These are phyloP conservation scores for Rhizopogon sp. DNA, from an alignment of 768 basidiomycete genomes.

Conservation along the genomic window DNA sequence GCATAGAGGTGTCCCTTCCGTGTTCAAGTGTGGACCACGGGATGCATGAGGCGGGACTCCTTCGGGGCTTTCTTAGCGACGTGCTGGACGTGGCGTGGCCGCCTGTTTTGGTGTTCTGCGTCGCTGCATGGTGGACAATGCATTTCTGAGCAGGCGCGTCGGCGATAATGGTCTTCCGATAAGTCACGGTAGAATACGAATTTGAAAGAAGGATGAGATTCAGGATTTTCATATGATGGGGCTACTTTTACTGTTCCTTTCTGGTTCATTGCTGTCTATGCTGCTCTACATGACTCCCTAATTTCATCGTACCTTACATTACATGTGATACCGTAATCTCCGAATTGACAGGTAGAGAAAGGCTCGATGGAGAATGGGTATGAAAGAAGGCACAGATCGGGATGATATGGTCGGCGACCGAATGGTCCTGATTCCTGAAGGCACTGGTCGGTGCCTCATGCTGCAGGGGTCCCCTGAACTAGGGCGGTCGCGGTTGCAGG, in stretches of 20 bases:
- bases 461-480: no score
- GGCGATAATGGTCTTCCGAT: background rate
- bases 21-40: conserved; percentile 6
- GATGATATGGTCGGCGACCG: no score
- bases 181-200: background rate
- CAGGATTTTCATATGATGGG: no score
- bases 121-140: conserved; percentile 30
- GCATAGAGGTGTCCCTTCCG: conserved; percentile 17
- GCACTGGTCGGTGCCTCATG: no score
- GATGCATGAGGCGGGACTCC: conserved; percentile 16
- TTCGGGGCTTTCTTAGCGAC: conserved; percentile 27
- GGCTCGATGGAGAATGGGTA: background rate
- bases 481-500: no score
- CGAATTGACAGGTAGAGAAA: background rate
- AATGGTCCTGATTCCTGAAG: no score
- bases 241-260: no score
- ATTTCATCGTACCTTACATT: background rate
- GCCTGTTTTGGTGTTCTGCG: conserved; percentile 27
- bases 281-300: background rate
- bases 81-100: conserved; percentile 32
- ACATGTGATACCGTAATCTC: background rate
- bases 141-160: conserved; percentile 10
- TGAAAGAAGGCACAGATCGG: background rate
- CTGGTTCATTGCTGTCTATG: no score
- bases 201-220: background rate